Percentiles rank a stretch among this genome's conserved stretches.
These are phyloP conservation scores for Schizonepeta tenuifolia DNA, from an alignment of 257 asterid genomes.

Conservation along the genomic window DNA sequence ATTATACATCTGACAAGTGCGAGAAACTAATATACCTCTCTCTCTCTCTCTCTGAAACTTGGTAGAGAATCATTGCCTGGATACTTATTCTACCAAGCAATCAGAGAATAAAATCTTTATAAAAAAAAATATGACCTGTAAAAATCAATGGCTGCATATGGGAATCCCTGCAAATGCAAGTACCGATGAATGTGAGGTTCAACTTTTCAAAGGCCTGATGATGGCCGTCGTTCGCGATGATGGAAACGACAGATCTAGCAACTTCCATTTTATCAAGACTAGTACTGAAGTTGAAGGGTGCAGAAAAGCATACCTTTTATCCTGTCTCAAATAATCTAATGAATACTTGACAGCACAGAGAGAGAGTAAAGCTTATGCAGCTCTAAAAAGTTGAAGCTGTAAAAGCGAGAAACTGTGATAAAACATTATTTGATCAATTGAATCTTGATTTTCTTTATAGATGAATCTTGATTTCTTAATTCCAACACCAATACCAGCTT, in stretches of 20 bases:
- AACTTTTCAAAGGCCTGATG: constrained; percentile 11
- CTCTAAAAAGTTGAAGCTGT: constrained; percentile 21
- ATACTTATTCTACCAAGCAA: constrained; percentile 11
- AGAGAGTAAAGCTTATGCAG: background rate
- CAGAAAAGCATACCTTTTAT: background rate
- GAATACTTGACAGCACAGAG: constrained; percentile 16
- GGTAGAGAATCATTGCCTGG: constrained; percentile 14
- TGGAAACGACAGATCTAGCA: constrained; percentile 16
- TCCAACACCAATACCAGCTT: constrained; percentile 31
- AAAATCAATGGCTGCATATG: background rate
- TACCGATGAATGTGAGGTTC: constrained; percentile 20
- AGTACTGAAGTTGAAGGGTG: background rate
- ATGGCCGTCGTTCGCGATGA: background rate
- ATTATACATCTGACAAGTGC: background rate
- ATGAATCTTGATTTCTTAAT: constrained; percentile 41
- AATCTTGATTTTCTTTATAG: constrained; percentile 32
- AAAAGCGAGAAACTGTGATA: background rate
- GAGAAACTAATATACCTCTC: background rate
- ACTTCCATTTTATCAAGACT: background rate
- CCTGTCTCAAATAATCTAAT: background rate
- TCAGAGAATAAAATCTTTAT: constrained; percentile 2
- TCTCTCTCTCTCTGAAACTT: background rate
- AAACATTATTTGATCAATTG: constrained; percentile 16
- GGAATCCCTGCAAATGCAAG: constrained; percentile 15
- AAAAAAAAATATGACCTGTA: background rate